Evolutionary conservation across 2,329 filamentous ascomycete genomes (phyloP).

Genomic region (Fusarium camptoceras): DNA sequence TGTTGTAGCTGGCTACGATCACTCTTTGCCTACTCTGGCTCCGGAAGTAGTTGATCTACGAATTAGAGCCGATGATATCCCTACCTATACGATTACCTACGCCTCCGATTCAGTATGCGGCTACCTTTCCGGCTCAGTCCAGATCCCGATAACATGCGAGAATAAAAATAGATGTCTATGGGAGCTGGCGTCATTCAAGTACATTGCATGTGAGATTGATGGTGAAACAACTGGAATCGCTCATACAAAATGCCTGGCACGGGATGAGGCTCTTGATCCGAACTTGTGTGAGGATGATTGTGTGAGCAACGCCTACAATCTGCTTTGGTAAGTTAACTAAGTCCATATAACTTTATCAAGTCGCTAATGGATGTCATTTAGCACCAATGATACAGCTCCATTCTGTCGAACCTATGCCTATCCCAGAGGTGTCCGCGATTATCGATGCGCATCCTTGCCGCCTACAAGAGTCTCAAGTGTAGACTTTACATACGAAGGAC

Average conservation of each 20-base stretch:
- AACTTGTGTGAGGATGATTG: not conserved
- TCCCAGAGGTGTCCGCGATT: not conserved
- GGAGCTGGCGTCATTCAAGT: not conserved
- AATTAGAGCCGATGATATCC: not conserved
- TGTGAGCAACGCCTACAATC: not conserved
- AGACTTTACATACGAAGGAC: not conserved
- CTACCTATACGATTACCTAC: not conserved
- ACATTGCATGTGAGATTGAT: not conserved
- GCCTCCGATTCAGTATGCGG: not conserved
- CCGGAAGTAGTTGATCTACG: not conserved
- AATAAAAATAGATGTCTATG: not conserved
- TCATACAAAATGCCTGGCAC: not conserved
- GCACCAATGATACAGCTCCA: not conserved
- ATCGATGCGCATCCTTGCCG: not conserved
- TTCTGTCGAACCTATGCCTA: conserved; percentile 2
- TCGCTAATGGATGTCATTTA: no score
- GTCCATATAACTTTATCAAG: no score
- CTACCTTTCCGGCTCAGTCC: not conserved
- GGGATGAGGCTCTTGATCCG: not conserved
- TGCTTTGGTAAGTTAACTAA: conserved; percentile 3
- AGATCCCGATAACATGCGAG: not conserved
- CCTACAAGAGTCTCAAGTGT: not conserved
- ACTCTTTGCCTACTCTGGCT: fast-evolving
- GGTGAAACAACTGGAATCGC: not conserved
- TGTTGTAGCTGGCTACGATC: not conserved